Evolutionary conservation across 495 filamentous ascomycete genomes (phyloP).

Genomic region (Lophiotrema nucula): DNA sequence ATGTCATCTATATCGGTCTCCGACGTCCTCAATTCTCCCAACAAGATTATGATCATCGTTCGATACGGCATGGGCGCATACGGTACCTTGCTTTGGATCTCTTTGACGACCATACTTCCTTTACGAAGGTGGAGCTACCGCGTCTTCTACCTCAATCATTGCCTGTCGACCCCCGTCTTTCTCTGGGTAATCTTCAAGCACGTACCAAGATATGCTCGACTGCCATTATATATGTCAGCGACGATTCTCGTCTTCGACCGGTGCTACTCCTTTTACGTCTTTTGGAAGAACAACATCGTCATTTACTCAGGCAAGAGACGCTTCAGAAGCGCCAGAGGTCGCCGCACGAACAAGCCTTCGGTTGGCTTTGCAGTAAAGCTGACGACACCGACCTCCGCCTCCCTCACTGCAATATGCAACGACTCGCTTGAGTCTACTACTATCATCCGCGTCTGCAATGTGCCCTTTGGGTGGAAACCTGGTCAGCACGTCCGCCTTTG

Average conservation of each 20-base stretch:
- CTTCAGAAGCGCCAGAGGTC: background rate
- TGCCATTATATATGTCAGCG: constrained; percentile 28
- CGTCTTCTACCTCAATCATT: constrained; percentile 24
- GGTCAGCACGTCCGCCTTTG: constrained; percentile 35
- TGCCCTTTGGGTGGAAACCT: constrained; percentile 32
- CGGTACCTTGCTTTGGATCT: constrained; percentile 30
- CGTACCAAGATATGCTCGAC: constrained; percentile 30
- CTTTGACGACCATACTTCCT: constrained; percentile 26
- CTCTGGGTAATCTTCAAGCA: constrained; percentile 34
- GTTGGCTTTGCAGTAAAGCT: constrained; percentile 12
- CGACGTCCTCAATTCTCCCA: constrained; percentile 25
- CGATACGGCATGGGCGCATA: constrained; percentile 37
- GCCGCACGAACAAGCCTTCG: background rate
- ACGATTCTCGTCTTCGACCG: constrained; percentile 28
- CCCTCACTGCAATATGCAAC: background rate
- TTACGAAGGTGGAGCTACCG: constrained; percentile 22
- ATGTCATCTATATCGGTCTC: constrained; percentile 33
- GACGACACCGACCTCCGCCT: constrained; percentile 1
- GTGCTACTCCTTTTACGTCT: constrained; percentile 7
- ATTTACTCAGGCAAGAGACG: background rate
- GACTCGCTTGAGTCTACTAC: background rate
- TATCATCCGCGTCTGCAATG: constrained; percentile 11
- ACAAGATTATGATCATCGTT: constrained; percentile 37
- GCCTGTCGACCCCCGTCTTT: constrained; percentile 11
- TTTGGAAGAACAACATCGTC: constrained; percentile 19